phyloP scores from a whole-genome alignment of 768 basidiomycete genomes.

The Clathrus columnatus region DNA sequence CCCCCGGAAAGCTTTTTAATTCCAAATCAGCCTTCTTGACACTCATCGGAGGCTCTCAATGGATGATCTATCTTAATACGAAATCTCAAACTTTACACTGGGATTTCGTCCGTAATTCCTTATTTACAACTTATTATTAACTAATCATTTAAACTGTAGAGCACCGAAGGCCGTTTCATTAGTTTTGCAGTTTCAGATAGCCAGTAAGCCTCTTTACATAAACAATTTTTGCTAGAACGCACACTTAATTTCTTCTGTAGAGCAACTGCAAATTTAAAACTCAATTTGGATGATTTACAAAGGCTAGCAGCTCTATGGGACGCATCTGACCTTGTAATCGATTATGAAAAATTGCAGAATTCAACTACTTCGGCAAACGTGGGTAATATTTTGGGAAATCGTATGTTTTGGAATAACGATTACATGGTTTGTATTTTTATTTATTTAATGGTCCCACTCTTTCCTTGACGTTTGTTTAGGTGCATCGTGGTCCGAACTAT shows the following conservation, averaged over 20 bases:
- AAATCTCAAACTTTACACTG: slow-evolving; percentile 52
- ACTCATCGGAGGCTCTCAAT: slow-evolving; percentile 49
- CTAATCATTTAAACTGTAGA: slow-evolving; percentile 32
- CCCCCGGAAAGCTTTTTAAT: slow-evolving; percentile 30
- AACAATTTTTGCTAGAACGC: background rate
- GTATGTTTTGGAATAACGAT: slow-evolving; percentile 59
- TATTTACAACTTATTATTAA: background rate
- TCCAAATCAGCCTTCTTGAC: slow-evolving; percentile 42
- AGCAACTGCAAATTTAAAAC: slow-evolving; percentile 46
- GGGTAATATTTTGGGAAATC: slow-evolving; percentile 45
- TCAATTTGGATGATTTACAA: slow-evolving; percentile 45
- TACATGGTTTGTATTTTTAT: slow-evolving; percentile 44
- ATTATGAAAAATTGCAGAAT: slow-evolving; percentile 29
- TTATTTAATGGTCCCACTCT: background rate
- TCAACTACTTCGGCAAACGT: slow-evolving; percentile 40
- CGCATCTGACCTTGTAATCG: slow-evolving; percentile 31
- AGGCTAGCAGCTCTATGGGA: slow-evolving; percentile 45
- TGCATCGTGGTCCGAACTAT: slow-evolving; percentile 52
- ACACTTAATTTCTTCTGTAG: slow-evolving; percentile 23
- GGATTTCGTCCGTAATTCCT: slow-evolving; percentile 49
- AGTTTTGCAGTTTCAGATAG: slow-evolving; percentile 47
- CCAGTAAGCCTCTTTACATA: slow-evolving; percentile 27
- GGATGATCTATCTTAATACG: slow-evolving; percentile 63
- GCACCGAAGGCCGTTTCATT: slow-evolving; percentile 56
- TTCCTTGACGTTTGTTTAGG: slow-evolving; percentile 27